Evolutionary conservation across 352 stramenopile genomes (phyloP), one percentile per base, ranked within the genome.

Genomic region (Phytophthora sojae): DNA sequence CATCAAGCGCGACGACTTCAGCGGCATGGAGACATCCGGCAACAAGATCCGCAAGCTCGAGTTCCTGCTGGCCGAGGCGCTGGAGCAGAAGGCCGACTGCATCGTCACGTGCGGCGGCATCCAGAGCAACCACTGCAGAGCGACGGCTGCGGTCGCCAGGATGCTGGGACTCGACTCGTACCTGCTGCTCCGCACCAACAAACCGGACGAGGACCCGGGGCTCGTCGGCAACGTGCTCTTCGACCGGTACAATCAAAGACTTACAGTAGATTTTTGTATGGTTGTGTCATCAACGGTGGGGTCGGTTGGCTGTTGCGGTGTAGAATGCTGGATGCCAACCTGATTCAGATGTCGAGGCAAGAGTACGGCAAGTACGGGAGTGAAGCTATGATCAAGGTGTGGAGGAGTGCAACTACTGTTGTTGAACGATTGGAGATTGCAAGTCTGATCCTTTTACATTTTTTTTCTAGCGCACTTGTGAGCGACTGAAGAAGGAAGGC

Each of bases 11-110:
- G 89, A 96, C 71, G 89, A 96, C 61, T 96, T 94, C 61, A 96
- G 89, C 61, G 96, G 94, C 1, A 76, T 96, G 26, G 94, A 98
- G 76, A 93, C 95, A 29, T 97, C 94, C 17, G 96, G 96, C 25
- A 99, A 99, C 77, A 99, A 99, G 78, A 92, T 98, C 75, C 93
- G 96, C 60, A 99, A 99, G 73, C 82, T 99, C 35, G 96, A 99
- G 84, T 99, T 98, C 75, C 76, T 98, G 8, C 73, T 98, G 62
- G 89, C 93, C 14, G 91, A 99, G 53, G 96, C 94, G 29, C 53
- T 98, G n/a, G 81, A 77, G n/a, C 79, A 93, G 64, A 75, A 83
- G 7, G 92, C 84, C 26, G 84, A 97, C 80, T 96, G 91, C 52
- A 75, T 99, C 47, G 87, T 99, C 21, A 99, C 96, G 4, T 98